Evolutionary conservation across 495 filamentous ascomycete genomes (phyloP).

Genomic region (Penicillium subrubescens): DNA sequence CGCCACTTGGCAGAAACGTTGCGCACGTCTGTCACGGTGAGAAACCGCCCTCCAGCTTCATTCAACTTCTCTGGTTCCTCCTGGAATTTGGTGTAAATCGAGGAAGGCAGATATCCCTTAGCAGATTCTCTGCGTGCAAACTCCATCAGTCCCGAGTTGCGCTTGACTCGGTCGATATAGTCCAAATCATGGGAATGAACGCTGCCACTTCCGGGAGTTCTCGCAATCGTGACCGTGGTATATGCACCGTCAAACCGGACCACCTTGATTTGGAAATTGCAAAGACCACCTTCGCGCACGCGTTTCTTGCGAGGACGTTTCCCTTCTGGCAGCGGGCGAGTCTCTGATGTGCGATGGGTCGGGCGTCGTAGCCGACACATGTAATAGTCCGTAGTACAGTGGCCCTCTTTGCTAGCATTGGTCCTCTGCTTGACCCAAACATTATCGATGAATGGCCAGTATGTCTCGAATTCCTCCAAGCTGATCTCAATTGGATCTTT

Average conservation of each 20-base stretch:
- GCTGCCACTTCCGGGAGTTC: constrained; percentile 44
- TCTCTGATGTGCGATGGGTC: constrained; percentile 44
- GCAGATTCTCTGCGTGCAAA: constrained; percentile 49
- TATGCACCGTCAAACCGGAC: constrained; percentile 51
- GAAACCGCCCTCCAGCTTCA: constrained; percentile 52
- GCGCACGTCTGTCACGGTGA: constrained; percentile 54
- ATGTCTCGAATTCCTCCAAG: constrained; percentile 52
- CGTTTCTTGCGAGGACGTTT: constrained; percentile 53
- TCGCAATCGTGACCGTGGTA: constrained; percentile 45
- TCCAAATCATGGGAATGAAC: constrained; percentile 54
- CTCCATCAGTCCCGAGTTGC: constrained; percentile 56
- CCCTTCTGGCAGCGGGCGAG: constrained; percentile 52
- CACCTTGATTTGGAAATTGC: constrained; percentile 56
- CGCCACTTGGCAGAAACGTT: constrained; percentile 57
- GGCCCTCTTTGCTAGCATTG: constrained; percentile 51
- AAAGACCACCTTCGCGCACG: constrained; percentile 52
- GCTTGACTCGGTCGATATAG: constrained; percentile 53
- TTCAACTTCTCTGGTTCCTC: constrained; percentile 48
- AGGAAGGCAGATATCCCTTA: constrained; percentile 57
- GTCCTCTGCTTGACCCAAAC: constrained; percentile 57
- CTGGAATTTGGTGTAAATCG: constrained; percentile 53
- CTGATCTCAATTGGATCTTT: constrained; percentile 56
- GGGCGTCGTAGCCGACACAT: constrained; percentile 53
- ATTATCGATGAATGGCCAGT: constrained; percentile 59
- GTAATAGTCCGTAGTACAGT: constrained; percentile 54